Evolutionary conservation across 768 basidiomycete species (phyloP).

Genomic region (Daedaleopsis sinensis): DNA sequence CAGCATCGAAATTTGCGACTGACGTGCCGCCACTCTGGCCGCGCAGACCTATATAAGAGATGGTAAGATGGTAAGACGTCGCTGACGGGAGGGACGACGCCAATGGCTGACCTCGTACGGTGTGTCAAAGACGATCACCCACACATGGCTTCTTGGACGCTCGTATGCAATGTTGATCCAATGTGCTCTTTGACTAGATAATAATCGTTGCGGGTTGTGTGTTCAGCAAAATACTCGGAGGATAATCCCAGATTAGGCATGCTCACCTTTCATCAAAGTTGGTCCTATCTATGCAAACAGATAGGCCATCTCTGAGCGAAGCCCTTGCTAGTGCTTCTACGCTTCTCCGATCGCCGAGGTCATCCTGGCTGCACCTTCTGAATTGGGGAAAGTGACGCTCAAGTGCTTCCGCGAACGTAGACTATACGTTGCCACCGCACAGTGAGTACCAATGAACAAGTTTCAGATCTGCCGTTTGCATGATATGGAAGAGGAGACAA

Average conservation of each 20-base stretch:
- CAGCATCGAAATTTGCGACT: conserved; percentile 29
- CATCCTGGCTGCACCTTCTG: conserved; percentile 78
- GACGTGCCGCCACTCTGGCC: conserved; percentile 60
- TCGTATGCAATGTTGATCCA: conserved; percentile 77
- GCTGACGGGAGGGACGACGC: not conserved
- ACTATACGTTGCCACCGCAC: conserved; percentile 33
- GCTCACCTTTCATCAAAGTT: conserved; percentile 68
- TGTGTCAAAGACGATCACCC: conserved; percentile 79
- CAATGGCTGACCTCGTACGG: conserved; percentile 62
- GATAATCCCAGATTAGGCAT: not conserved
- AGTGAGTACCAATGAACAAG: too few relatives aligned
- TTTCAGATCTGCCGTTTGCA: not conserved
- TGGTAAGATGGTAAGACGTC: too few relatives aligned
- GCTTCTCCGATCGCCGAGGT: conserved; percentile 65
- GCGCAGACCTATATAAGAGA: conserved; percentile 53
- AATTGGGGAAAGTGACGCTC: conserved; percentile 62
- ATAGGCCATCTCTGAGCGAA: conserved; percentile 57
- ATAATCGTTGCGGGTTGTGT: not conserved
- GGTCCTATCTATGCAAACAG: conserved; percentile 80
- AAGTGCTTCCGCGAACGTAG: conserved; percentile 76
- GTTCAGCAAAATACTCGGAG: not conserved
- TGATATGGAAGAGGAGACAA: not conserved
- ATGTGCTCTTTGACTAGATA: conserved; percentile 62
- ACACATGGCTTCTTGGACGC: conserved; percentile 63
- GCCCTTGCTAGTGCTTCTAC: conserved; percentile 64